Base-by-base conservation (phyloP, 2,329 filamentous ascomycete genomes). In the Penicillium sp. region DNA sequence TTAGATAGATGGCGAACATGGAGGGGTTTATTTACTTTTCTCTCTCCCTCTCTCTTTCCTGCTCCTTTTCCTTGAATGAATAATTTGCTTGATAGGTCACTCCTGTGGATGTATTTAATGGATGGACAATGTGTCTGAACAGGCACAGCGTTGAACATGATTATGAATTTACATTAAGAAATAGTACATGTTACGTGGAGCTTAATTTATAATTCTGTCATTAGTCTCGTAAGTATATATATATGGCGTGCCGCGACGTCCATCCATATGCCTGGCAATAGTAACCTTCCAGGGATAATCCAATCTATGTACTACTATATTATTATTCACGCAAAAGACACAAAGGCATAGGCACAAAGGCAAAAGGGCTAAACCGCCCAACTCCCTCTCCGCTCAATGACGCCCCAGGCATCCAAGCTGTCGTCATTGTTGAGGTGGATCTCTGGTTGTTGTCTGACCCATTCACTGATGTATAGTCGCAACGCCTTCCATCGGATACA, bases 401-500 rank as follows among this genome's bases (percentile, higher is more conserved):
- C 83, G 12, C 88, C 88, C 88, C 88, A 90, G 4, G 83, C 82
- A 61, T 83, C 73, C 3, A 82, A 78, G 54, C 80, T 79, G 23
- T 65, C 63, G 61, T 83, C 78, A 56, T 79, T 77, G 63, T 84
- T 21, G 35, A 47, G 73, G 4, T 66, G 80, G 71, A 94, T 84
- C 60, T 84, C 81, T 5, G 91, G 90, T 69, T 95, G 90, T 72
- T 96, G 91, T 56, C 88, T 81, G 23, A 89, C 92, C 93, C 93
- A 97, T 71, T 96, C 91, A 38, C 81, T 81, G 40, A 97, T 89
- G 70, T 97, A 97, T 42, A 86, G 69, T 66, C 87, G 87, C 45
- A 97, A 77, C 1, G 93, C 93, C 66, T 82, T 85, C 93, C 93
- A 97, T 53, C 93, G 82, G 54, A 86, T 79, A 78, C 89, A 88